Percentiles rank a stretch among this genome's conserved stretches.
These are phyloP conservation scores for Hibiscus mutabilis DNA, from an alignment of 345 rosid species.

Conservation along the genomic window DNA sequence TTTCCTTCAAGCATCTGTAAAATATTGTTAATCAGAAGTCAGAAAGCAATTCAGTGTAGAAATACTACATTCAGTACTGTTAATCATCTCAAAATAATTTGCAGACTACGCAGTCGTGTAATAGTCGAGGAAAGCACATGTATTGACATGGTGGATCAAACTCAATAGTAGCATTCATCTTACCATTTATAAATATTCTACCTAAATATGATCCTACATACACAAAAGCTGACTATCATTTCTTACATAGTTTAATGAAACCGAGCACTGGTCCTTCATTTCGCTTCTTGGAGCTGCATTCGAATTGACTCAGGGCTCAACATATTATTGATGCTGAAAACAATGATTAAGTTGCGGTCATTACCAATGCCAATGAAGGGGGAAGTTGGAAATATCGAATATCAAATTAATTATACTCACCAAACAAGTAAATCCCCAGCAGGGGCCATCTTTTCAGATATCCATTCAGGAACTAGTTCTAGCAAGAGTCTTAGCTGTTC, in stretches of 20 bases:
- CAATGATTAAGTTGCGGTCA: too few relatives aligned
- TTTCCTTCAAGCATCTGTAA: too few relatives aligned
- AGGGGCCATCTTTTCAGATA: slow-evolving; percentile 55
- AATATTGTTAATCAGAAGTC: not conserved
- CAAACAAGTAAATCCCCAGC: slow-evolving; percentile 62
- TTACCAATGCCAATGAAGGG: too few relatives aligned
- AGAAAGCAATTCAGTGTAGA: not conserved
- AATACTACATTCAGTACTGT: not conserved
- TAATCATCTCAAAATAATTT: too few relatives aligned
- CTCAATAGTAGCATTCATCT: not conserved
- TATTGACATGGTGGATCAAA: not conserved
- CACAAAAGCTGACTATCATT: not conserved
- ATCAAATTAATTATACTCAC: slow-evolving; percentile 31
- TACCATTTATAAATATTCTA: not conserved
- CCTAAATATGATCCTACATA: not conserved
- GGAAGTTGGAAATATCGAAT: too few relatives aligned
- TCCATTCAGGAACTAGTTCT: slow-evolving; percentile 86
- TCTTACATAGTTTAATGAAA: not conserved
- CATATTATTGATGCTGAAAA: slow-evolving; percentile 58
- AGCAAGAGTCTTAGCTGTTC: slow-evolving; percentile 63
- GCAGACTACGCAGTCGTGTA: too few relatives aligned
- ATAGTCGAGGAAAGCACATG: not conserved
- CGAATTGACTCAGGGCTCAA: slow-evolving; percentile 42
- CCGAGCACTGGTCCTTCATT: slow-evolving; percentile 16
- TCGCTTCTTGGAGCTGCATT: slow-evolving; percentile 42